Evolutionary conservation across 768 basidiomycete species (phyloP).

Genomic region (Postia placenta): DNA sequence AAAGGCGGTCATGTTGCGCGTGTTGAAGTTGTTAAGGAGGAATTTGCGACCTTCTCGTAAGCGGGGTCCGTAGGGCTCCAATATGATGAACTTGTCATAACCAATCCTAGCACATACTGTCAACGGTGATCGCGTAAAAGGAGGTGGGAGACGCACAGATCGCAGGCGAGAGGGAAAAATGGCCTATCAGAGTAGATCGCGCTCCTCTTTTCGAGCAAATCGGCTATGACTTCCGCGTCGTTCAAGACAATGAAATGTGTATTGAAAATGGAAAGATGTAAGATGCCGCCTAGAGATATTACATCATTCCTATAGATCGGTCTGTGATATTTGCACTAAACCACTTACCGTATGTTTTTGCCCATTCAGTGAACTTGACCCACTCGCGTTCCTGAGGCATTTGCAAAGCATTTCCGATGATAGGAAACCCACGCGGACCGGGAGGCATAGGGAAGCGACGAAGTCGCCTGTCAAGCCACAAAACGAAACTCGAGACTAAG

Average conservation of each 20-base stretch:
- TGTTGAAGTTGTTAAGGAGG: slow-evolving; percentile 31
- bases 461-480: not conserved
- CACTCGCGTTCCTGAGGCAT: not conserved
- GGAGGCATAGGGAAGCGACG: slow-evolving; percentile 13
- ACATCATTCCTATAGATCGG: not conserved
- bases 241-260: slow-evolving; percentile 22
- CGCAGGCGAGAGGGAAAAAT: slow-evolving; percentile 10
- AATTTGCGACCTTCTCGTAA: slow-evolving; percentile 22
- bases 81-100: slow-evolving; percentile 2
- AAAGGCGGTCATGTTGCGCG: slow-evolving; percentile 25
- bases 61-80: slow-evolving; percentile 18
- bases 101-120: too few species aligned
- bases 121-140: too few species aligned
- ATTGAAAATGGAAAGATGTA: slow-evolving; percentile 17
- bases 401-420: slow-evolving; percentile 20
- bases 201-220: slow-evolving; percentile 24
- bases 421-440: slow-evolving; percentile 19
- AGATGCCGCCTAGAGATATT: slow-evolving; percentile 9
- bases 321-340: not conserved
- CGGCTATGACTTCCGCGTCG: slow-evolving; percentile 20
- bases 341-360: slow-evolving; percentile 2
- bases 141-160: slow-evolving; percentile 17
- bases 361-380: slow-evolving; percentile 3
- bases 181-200: slow-evolving; percentile 25
- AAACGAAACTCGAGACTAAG: too few species aligned